Base-by-base conservation (phyloP, 2,329 filamentous ascomycete species). In the Polytolypa hystricis region DNA sequence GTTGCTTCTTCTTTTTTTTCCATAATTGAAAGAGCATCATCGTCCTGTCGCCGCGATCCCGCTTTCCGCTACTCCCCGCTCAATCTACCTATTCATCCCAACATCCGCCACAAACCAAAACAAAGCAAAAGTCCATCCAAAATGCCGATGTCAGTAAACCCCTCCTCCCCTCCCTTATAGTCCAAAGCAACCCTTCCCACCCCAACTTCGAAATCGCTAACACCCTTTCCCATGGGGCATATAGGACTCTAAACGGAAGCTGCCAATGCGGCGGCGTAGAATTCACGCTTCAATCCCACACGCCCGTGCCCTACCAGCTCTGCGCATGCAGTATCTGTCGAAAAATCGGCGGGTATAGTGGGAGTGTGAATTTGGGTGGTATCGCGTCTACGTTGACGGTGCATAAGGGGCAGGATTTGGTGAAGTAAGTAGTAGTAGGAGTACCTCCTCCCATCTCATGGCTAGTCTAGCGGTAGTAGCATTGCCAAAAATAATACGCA, bases 291-390 rank as follows among this genome's bases (percentile, higher is more conserved):
- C 46, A 66, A 35, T 67, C 63, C 2, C 53, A 62, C 21, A 68
- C 65, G 0, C 65, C 65, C 0, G 62, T 66, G 0, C 66, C 65
- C 0, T 69, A 67, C 40, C 64, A 69, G 45, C 52, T 68, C 19
- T 69, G 66, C 38, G 62, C 62, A 23, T 69, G 65, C 46, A 62
- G 62, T 41, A 69, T 69, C 44, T 69, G 65, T 39, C 64, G 65
- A 33, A 68, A 69, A 49, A 54, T 64, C 19, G 61, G 60, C 9
- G 65, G 65, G 10, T 60, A 65, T 41, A 51, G 51, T 17, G 64
- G 65, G n/a, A 54, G 54, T 32, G 62, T 67, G 18, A 69, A 69
- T 43, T 50, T 67, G 2, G 65, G 65, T 7, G 64, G 60, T 1
- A 58, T 66, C n/a, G 57, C 58, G 4, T 47, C 60, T 33, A 63